phyloP scores from a whole-genome alignment of 495 filamentous ascomycete genomes.

The Letharia columbiana region DNA sequence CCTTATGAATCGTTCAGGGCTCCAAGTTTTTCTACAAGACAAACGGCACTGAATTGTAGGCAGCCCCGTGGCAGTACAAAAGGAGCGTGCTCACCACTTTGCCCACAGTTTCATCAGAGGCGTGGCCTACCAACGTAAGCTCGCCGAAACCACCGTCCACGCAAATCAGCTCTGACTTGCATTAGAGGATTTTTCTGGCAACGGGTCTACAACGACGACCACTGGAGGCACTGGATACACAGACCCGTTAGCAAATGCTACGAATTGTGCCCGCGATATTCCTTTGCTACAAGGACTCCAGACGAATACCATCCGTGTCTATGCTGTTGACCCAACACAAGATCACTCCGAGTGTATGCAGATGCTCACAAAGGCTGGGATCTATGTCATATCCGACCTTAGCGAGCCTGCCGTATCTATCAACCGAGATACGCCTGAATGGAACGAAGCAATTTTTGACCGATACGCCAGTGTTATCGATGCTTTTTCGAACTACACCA shows the following conservation, averaged over 20 bases:
- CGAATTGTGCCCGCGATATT: conserved; percentile 70
- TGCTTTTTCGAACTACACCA: conserved; percentile 66
- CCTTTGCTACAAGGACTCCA: conserved; percentile 65
- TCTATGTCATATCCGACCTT: conserved; percentile 89
- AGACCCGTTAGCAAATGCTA: conserved; percentile 64
- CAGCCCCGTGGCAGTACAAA: background rate
- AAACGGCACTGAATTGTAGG: conserved; percentile 73
- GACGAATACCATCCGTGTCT: conserved; percentile 89
- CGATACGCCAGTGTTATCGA: conserved; percentile 83
- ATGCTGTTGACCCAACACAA: conserved; percentile 72
- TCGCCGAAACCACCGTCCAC: conserved; percentile 13
- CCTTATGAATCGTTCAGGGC: conserved; percentile 37
- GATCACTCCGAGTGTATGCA: conserved; percentile 84
- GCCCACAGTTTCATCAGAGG: conserved; percentile 61
- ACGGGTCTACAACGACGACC: conserved; percentile 32
- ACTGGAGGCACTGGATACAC: conserved; percentile 35
- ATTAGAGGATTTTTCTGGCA: conserved; percentile 43
- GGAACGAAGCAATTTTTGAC: conserved; percentile 65
- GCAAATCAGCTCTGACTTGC: conserved; percentile 10
- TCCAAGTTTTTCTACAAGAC: conserved; percentile 73
- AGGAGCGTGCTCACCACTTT: conserved; percentile 16
- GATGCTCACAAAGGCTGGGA: conserved; percentile 72
- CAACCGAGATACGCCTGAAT: conserved; percentile 65
- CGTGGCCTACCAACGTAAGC: conserved; percentile 73
- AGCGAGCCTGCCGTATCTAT: conserved; percentile 73